Conservation (phyloP, 2,329 filamentous ascomycete species). For the Aphanoascus verrucosus region DNA sequence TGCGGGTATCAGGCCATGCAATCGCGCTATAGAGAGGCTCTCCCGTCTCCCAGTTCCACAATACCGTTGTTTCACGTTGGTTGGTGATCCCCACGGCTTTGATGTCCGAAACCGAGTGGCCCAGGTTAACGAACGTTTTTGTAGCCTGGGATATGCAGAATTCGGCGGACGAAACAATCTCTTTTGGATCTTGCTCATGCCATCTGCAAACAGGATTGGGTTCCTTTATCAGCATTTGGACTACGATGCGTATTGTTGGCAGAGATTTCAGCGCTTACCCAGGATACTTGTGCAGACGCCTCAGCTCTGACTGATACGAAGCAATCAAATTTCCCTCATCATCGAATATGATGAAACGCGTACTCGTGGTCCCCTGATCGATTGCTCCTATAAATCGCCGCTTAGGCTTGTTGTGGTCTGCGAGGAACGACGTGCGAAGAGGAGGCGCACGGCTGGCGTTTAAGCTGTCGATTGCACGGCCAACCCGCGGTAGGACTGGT, state of each 20-base stretch:
- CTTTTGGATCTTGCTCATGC: constrained; percentile 79
- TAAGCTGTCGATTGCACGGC: constrained; percentile 1
- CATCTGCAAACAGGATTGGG: constrained; percentile 45
- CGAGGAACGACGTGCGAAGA: neutral
- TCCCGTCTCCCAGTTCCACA: constrained; percentile 73
- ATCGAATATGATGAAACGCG: constrained; percentile 84
- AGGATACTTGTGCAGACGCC: constrained; percentile 71
- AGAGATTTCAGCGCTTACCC: constrained; percentile 51
- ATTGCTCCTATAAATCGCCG: constrained; percentile 67
- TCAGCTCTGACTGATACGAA: constrained; percentile 76
- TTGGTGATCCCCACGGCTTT: constrained; percentile 76
- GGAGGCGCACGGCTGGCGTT: neutral
- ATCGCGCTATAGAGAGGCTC: constrained; percentile 74
- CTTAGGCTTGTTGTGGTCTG: neutral
- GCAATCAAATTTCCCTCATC: constrained; percentile 65
- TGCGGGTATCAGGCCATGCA: constrained; percentile 83
- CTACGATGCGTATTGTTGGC: constrained; percentile 2
- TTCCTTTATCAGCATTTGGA: neutral
- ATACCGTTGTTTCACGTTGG: constrained; percentile 77
- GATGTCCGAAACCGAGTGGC: constrained; percentile 58
- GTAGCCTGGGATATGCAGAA: constrained; percentile 69
- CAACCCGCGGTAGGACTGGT: neutral
- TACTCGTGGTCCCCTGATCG: constrained; percentile 83
- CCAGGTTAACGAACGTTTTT: constrained; percentile 58
- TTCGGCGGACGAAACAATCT: constrained; percentile 64